These are phyloP conservation scores for Pinus tabuliformis DNA, from an alignment of 75 land plant genomes.

Conservation along the genomic window DNA sequence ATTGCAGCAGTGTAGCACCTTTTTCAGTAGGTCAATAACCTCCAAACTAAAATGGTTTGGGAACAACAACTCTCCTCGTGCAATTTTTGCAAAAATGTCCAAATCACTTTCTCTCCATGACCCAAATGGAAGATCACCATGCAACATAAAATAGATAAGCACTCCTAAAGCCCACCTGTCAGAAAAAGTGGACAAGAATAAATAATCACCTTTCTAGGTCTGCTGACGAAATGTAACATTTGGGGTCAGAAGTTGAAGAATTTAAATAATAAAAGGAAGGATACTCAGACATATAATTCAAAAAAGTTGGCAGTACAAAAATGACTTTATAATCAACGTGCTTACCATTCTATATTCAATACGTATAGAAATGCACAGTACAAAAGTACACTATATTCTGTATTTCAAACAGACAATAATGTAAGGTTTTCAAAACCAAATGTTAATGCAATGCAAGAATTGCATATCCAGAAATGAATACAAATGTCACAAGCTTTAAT, in stretches of 20 bases:
- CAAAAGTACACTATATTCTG: too few relatives aligned
- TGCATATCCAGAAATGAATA: not conserved
- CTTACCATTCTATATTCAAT: not conserved
- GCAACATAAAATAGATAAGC: conserved; percentile 83
- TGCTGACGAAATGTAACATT: not conserved
- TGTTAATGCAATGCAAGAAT: not conserved
- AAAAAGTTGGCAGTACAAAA: not conserved
- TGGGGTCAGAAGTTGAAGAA: not conserved
- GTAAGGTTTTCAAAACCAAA: not conserved
- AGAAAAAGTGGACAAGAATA: not conserved
- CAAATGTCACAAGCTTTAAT: too few relatives aligned
- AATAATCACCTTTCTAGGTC: not conserved
- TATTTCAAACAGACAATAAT: not conserved
- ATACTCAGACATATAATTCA: not conserved
- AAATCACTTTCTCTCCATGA: conserved; percentile 93
- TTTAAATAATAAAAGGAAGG: not conserved
- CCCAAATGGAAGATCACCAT: conserved; percentile 92
- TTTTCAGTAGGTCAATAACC: conserved; percentile 76
- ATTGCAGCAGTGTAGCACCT: conserved; percentile 34
- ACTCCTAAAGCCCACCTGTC: conserved; percentile 98
- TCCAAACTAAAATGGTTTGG: conserved; percentile 70
- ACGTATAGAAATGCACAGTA: not conserved
- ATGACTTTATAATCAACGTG: not conserved
- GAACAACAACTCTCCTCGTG: conserved; percentile 69
- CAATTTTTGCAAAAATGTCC: conserved; percentile 78